Percentiles rank a stretch among this genome's conserved stretches.
These are phyloP conservation scores for Eleusine indica DNA, from an alignment of 176 grass and related monocot species.

Conservation along the genomic window DNA sequence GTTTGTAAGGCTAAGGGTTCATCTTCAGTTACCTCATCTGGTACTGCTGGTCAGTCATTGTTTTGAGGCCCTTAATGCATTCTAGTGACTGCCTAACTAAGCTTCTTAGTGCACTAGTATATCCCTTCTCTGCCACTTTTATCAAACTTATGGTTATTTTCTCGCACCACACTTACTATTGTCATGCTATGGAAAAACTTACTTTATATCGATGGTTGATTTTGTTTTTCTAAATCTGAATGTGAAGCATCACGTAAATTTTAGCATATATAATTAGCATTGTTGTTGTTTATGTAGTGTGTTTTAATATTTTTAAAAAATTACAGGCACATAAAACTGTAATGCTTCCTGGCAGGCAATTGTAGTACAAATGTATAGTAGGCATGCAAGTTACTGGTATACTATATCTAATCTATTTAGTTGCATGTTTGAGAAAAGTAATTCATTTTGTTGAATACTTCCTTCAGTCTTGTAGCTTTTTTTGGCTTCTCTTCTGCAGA, in stretches of 20 bases:
- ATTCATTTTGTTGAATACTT: slow-evolving; percentile 7
- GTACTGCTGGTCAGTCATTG: slow-evolving; percentile 57
- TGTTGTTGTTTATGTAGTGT: not conserved
- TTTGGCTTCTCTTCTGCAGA: slow-evolving; percentile 57
- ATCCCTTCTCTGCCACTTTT: not conserved
- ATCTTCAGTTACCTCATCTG: slow-evolving; percentile 43
- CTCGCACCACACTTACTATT: not conserved
- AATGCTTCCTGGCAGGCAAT: not conserved
- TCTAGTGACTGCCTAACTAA: slow-evolving; percentile 17
- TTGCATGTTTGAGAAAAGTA: not conserved
- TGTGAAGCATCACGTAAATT: not conserved
- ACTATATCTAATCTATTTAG: not conserved
- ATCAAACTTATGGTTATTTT: slow-evolving; percentile 14
- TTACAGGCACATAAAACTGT: not conserved
- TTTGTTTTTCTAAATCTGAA: not conserved
- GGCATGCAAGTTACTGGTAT: not conserved
- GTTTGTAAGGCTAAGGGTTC: slow-evolving; percentile 47
- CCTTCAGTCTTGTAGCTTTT: slow-evolving; percentile 14
- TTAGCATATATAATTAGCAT: not conserved
- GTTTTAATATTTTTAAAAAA: not conserved
- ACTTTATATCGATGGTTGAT: not conserved
- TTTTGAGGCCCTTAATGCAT: slow-evolving; percentile 33
- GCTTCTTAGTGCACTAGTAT: not conserved
- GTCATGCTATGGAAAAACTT: not conserved
- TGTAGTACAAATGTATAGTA: not conserved